A percentile compares a stretch with the other conserved stretches of the same genome.
Conservation (phyloP, 2,329 filamentous ascomycete species). For the Alternaria hordeiaustralica region DNA sequence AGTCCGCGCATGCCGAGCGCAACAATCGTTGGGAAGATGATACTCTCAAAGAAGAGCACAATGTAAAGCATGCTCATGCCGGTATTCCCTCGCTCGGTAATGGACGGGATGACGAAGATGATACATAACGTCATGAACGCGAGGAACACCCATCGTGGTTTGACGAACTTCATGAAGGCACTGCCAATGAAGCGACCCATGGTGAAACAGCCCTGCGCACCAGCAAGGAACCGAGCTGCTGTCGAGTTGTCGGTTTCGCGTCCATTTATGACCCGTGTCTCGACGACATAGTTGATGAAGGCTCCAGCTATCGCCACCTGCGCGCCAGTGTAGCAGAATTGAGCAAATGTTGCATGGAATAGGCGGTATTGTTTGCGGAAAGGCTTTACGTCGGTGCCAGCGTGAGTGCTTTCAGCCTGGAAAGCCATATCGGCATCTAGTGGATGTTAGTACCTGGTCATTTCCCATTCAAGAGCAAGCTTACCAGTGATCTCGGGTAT, state of each 20-base stretch:
- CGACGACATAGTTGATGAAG: conserved; percentile 58
- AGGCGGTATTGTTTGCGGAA: conserved; percentile 70
- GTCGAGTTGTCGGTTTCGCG: conserved; percentile 53
- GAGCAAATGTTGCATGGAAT: conserved; percentile 76
- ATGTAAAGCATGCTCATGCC: conserved; percentile 70
- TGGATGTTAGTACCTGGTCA: background rate
- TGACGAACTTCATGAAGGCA: conserved; percentile 69
- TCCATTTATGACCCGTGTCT: conserved; percentile 44
- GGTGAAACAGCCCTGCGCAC: conserved; percentile 76
- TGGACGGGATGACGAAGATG: conserved; percentile 62
- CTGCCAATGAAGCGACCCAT: conserved; percentile 74
- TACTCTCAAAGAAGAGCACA: conserved; percentile 81
- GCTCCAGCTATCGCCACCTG: conserved; percentile 64
- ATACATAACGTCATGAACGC: conserved; percentile 65
- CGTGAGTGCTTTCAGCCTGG: conserved; percentile 51
- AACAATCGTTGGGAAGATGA: conserved; percentile 83
- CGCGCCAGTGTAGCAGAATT: conserved; percentile 81
- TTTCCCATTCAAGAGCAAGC: background rate
- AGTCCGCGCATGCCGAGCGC: conserved; percentile 78
- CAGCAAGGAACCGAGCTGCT: conserved; percentile 73
- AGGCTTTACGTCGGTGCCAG: conserved; percentile 54
- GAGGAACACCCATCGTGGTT: conserved; percentile 74
- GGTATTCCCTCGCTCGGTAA: conserved; percentile 58
- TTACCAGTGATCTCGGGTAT: conserved; percentile 61
- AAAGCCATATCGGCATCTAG: conserved; percentile 61